Evolutionary conservation across 768 basidiomycete genomes (phyloP).

Genomic region (Hirschioporus abietinus): DNA sequence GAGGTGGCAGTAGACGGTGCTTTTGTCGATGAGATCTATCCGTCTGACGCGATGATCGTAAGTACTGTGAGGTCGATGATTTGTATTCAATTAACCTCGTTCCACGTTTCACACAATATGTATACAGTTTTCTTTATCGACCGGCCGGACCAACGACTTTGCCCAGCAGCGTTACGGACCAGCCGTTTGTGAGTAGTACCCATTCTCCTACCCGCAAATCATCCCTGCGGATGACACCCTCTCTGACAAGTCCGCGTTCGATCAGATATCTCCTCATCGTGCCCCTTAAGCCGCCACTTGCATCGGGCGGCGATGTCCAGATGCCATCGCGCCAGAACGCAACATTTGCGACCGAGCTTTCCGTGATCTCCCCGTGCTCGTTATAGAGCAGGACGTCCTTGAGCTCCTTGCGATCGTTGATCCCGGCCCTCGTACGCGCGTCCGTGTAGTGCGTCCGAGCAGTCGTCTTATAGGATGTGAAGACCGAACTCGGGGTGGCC

Average conservation of each 20-base stretch:
- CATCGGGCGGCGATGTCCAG: conserved; percentile 64
- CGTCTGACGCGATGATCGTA: not conserved
- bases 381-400: conserved; percentile 66
- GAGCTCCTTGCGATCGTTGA: conserved; percentile 28
- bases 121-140: not conserved
- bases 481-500: conserved; percentile 48
- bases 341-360: conserved; percentile 68
- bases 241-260: conserved; percentile 48
- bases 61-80: too few species aligned
- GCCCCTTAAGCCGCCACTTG: conserved; percentile 67
- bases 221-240: conserved; percentile 39
- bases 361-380: conserved; percentile 42
- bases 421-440: conserved; percentile 53
- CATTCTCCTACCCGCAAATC: conserved; percentile 49
- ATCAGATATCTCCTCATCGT: conserved; percentile 67
- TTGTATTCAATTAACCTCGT: not conserved
- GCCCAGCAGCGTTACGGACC: not conserved
- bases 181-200: conserved; percentile 65
- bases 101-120: not conserved
- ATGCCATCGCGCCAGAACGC: conserved; percentile 49
- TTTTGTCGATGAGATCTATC: not conserved
- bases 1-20: not conserved
- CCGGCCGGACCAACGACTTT: conserved; percentile 1
- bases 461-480: conserved; percentile 71
- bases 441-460: conserved; percentile 50